Conservation (phyloP, 768 basidiomycete genomes). For the Sutorius australiensis region DNA sequence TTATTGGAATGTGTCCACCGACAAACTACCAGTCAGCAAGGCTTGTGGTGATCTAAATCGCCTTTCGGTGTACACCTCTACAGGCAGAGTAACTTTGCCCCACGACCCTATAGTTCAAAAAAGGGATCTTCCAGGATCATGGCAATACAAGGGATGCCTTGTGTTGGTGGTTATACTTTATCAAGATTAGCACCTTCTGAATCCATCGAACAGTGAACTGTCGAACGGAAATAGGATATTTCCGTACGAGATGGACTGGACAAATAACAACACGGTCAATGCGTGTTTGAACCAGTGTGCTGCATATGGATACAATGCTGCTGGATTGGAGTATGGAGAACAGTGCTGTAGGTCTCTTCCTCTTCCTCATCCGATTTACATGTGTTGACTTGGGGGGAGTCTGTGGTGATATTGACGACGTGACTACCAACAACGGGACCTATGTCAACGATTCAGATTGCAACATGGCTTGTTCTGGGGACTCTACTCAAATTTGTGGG, state of each 20-base stretch:
- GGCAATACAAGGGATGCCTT: conserved; percentile 65
- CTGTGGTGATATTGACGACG: conserved; percentile 65
- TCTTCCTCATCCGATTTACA: not conserved
- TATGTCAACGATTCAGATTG: conserved; percentile 39
- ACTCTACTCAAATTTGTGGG: conserved; percentile 67
- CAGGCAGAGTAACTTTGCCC: conserved; percentile 45
- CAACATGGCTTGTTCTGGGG: conserved; percentile 59
- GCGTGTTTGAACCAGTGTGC: conserved; percentile 68
- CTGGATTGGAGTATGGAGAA: conserved; percentile 64
- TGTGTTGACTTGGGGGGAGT: conserved; percentile 34
- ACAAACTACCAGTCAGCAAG: conserved; percentile 36
- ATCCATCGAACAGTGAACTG: conserved; percentile 41
- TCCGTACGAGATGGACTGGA: conserved; percentile 56
- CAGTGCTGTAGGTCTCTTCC: conserved; percentile 62
- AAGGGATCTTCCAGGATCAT: conserved; percentile 58
- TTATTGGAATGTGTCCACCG: no score
- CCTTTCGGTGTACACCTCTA: conserved; percentile 65
- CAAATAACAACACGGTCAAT: conserved; percentile 58
- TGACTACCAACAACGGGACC: conserved; percentile 34
- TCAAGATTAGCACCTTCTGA: not conserved
- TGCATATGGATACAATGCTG: conserved; percentile 66
- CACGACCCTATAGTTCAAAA: conserved; percentile 57
- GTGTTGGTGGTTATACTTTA: conserved; percentile 37
- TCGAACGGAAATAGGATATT: conserved; percentile 44
- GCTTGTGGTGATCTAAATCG: conserved; percentile 72